A percentile compares a stretch with the other conserved stretches of the same genome.
Evolutionary conservation across 106 monocot genomes (phyloP).

Genomic region (Apostasia ramifera): DNA sequence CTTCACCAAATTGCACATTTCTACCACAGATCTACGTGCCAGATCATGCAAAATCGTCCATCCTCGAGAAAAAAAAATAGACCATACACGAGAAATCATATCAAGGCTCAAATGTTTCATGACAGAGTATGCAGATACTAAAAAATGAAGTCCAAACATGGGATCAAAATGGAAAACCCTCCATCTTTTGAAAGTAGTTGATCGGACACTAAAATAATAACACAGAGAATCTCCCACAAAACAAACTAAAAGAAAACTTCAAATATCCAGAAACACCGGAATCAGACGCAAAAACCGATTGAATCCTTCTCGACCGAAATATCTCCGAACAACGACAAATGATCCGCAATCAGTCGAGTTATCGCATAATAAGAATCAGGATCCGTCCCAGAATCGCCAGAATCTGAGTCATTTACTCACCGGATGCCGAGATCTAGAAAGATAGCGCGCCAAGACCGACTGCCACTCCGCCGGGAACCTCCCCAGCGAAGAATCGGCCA

Average conservation of each 20-base stretch:
- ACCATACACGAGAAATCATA: background rate
- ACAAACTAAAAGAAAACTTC: background rate
- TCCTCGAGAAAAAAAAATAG: background rate
- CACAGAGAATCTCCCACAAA: too few relatives aligned
- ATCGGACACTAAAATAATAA: too few relatives aligned
- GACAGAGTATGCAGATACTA: too few relatives aligned
- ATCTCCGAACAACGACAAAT: background rate
- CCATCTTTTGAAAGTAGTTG: too few relatives aligned
- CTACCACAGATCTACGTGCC: too few relatives aligned
- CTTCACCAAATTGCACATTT: background rate
- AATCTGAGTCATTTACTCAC: background rate
- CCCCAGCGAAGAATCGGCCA: background rate
- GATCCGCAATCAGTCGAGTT: background rate
- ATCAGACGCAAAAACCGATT: too few relatives aligned
- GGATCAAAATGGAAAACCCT: background rate
- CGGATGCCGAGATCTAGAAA: conserved; percentile 2
- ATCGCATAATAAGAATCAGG: background rate
- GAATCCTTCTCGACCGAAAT: background rate
- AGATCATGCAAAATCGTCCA: background rate
- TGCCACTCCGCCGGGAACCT: background rate
- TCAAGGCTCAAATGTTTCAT: background rate
- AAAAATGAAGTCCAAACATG: background rate
- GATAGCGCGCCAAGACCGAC: background rate
- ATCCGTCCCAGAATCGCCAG: background rate
- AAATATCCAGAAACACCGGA: background rate